Conservation (phyloP, 768 basidiomycete species). For the Cystobasidium tubakii region DNA sequence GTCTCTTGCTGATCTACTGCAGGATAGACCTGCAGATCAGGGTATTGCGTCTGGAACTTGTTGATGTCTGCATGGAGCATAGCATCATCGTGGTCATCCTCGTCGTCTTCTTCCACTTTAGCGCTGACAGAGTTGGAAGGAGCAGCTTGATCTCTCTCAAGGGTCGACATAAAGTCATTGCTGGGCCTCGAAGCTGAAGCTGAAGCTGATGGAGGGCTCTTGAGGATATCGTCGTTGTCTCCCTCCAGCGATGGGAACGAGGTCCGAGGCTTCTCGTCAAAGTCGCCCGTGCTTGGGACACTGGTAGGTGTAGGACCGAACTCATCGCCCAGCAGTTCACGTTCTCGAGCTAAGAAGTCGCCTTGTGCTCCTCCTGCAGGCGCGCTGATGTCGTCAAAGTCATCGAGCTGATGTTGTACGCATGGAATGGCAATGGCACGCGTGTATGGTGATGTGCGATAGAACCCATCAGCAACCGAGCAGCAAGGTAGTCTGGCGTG, state of each 20-base stretch:
- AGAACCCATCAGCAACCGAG: no score
- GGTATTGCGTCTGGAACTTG: conserved; percentile 33
- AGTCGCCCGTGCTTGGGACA: conserved; percentile 19
- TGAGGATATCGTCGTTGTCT: neutral
- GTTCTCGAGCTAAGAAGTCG: conserved; percentile 39
- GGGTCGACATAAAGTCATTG: conserved; percentile 33
- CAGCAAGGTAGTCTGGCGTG: no score
- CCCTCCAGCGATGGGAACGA: conserved; percentile 36
- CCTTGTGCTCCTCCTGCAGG: conserved; percentile 18
- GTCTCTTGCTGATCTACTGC: neutral
- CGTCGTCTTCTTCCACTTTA: conserved; percentile 27
- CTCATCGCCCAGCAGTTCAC: conserved; percentile 39
- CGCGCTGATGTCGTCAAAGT: conserved; percentile 35
- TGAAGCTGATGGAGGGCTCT: conserved; percentile 5
- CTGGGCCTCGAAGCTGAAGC: conserved; percentile 1
- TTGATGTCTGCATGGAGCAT: conserved; percentile 16
- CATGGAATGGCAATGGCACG: conserved; percentile 1
- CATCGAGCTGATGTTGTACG: conserved; percentile 26
- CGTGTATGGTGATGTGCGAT: no score
- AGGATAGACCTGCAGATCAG: conserved; percentile 28
- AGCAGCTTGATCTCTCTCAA: conserved; percentile 18
- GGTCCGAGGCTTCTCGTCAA: conserved; percentile 17
- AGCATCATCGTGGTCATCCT: conserved; percentile 16
- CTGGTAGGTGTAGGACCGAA: conserved; percentile 36
- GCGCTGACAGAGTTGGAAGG: neutral